Base-by-base conservation (phyloP, 2,329 filamentous ascomycete species). In the Chaetomium strumarium region DNA sequence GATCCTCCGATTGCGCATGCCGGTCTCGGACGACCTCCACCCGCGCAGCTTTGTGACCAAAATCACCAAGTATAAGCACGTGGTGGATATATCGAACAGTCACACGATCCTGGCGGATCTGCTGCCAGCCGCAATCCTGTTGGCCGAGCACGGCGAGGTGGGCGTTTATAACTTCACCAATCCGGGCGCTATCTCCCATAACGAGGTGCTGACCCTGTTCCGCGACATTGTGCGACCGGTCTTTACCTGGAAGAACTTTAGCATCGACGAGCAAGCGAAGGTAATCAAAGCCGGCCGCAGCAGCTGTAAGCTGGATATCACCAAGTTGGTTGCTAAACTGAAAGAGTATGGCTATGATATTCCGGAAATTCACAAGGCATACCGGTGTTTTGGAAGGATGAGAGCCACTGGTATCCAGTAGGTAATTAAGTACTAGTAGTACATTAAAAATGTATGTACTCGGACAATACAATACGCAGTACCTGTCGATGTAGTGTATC, bases 91-190 rank as follows among this genome's bases (percentile, higher is more conserved):
- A 45, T 82, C 81, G 55, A 86, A 86, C 69, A 84, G 80, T 67
- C 83, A 85, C 71, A 83, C 80, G 41, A 79, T 86, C 60, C 75
- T 86, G 41, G 74, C 77, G 57, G 80, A 85, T 62, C 77, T 86
- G 44, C 73, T 86, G 17, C 83, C 83, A 11, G 76, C 77, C 12
- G 77, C 80, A 2, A 73, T 85, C 55, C 64, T 82, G 42, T 69
- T 85, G 58, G 78, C 82, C 29, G 78, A 84, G 65, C 74, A 83
- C 67, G 69, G 71, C 38, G 82, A 85, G 39, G 79, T 75, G 1
- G 83, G 83, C 16, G 72, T 86, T 59, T 85, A 82, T 69, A 86
- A 86, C 70, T 85, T 86, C 66, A 85, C 82, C 55, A 86, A 86
- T 68, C 83, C 83, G 0, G 83, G 83, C 12, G 79, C 81, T 57